A percentile compares a stretch with the other conserved stretches of the same genome.
phyloP scores from a whole-genome alignment of 768 basidiomycete genomes.

The Pulveroboletus frians region DNA sequence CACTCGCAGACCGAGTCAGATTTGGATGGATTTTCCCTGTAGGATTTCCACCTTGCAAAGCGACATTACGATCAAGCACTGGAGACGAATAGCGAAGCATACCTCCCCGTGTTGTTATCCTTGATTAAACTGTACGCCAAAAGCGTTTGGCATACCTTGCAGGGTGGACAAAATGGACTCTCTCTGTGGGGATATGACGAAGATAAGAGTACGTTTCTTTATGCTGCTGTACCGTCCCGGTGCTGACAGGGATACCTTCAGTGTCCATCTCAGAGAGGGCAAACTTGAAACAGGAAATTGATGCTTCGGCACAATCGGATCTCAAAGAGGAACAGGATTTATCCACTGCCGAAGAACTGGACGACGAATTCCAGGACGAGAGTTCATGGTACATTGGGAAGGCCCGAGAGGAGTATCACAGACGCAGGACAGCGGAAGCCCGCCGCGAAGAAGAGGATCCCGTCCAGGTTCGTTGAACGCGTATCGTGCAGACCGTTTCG shows the following conservation, averaged over 20 bases:
- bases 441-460: slow-evolving; percentile 55
- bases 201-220: slow-evolving; percentile 31
- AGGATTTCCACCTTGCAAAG: slow-evolving; percentile 97
- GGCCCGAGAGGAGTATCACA: slow-evolving; percentile 72
- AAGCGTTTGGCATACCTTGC: slow-evolving; percentile 78
- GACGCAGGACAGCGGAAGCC: slow-evolving; percentile 43
- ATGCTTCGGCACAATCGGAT: slow-evolving; percentile 8
- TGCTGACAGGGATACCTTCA: slow-evolving; percentile 11
- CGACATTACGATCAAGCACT: slow-evolving; percentile 88
- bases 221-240: background rate
- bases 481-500: background rate
- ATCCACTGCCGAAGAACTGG: slow-evolving; percentile 21
- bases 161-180: slow-evolving; percentile 64
- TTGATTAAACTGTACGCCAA: slow-evolving; percentile 75
- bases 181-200: slow-evolving; percentile 61
- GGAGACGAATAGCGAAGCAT: slow-evolving; percentile 85
- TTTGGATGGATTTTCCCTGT: background rate
- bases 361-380: slow-evolving; percentile 38
- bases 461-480: slow-evolving; percentile 49
- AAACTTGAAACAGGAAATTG: slow-evolving; percentile 23
- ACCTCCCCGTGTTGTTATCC: slow-evolving; percentile 80
- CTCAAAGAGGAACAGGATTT: slow-evolving; percentile 1
- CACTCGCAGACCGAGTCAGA: background rate
- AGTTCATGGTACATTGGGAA: slow-evolving; percentile 81
- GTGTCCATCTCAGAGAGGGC: slow-evolving; percentile 24